Evolutionary conservation across 495 filamentous ascomycete species (phyloP).

Genomic region (Podospora pseudopauciseta): DNA sequence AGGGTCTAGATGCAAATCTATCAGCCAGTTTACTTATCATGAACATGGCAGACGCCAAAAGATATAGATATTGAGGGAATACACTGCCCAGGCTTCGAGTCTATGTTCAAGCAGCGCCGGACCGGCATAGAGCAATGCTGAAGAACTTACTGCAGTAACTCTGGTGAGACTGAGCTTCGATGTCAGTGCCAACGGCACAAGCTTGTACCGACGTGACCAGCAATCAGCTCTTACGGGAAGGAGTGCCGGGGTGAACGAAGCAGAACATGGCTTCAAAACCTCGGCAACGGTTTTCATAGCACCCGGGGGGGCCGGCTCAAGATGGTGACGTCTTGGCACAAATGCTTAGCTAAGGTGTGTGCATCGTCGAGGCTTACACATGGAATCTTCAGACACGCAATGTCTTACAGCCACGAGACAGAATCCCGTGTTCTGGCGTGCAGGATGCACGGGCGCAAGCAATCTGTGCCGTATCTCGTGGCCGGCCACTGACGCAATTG

Average conservation of each 20-base stretch:
- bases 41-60: not conserved
- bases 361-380: not conserved
- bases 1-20: not conserved
- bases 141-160: not conserved
- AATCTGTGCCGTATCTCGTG: not conserved
- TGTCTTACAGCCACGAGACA: not conserved
- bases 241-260: not conserved
- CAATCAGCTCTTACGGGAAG: too few species aligned
- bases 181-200: not conserved
- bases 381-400: not conserved
- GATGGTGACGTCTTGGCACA: not conserved
- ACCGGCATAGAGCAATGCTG: not conserved
- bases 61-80: not conserved
- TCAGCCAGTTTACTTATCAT: not conserved
- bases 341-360: not conserved
- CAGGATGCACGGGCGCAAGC: not conserved
- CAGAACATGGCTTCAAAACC: not conserved
- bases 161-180: not conserved
- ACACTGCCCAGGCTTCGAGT: not conserved
- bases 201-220: not conserved
- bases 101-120: not conserved
- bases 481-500: not conserved
- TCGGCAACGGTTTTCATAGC: not conserved
- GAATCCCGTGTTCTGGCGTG: not conserved
- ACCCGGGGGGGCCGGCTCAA: not conserved